Evolutionary conservation across 805 yeast species (phyloP), one percentile per base, ranked within the genome.

Genomic region (Torulaspora franciscae): DNA sequence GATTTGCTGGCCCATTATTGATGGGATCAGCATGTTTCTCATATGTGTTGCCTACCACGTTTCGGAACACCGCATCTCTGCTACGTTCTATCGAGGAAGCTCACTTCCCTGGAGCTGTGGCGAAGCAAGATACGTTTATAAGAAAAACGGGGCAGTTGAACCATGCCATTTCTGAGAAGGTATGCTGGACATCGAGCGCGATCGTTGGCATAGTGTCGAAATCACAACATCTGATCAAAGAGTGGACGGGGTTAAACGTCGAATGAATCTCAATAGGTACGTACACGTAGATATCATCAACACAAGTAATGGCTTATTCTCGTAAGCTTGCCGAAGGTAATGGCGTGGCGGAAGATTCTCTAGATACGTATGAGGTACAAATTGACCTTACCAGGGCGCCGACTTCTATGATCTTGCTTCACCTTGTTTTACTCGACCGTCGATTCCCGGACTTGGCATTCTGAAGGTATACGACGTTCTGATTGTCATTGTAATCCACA

Each of bases 21-120:
- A 67, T 77, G 29, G 84, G 85, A 17, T 40, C 73, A 22, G 67
- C 67, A 13, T 72, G 84, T 1, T 79, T 80, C 64, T 70, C 67
- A 43, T 69, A 75, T 56, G 77, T 75, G 49, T 67, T 82, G 51
- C 88, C 88, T 5, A 64, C 68, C 11, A 82, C 88, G 0, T 79
- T 74, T 50, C 54, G 58, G 9, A 79, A 76, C 52, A 73, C 81
- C 4, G 61, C 65, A 22, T 59, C 61, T 8, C 73, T 76, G 49
- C 49, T 73, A 7, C 75, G 79, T 71, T 65, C 64, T 23, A 64
- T 75, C 45, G 85, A 82, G 54, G 59, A 74, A 54, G 56, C 68
- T 6, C 34, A 45, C 15, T 58, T 60, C 44, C 68, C 68, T 1
- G 32, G 37, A 13, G 45, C 58, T 14, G 54, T 55, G 1, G 49